Evolutionary conservation across 495 filamentous ascomycete genomes (phyloP), one percentile per base, ranked within the genome.

Genomic region (Platismatia glauca): DNA sequence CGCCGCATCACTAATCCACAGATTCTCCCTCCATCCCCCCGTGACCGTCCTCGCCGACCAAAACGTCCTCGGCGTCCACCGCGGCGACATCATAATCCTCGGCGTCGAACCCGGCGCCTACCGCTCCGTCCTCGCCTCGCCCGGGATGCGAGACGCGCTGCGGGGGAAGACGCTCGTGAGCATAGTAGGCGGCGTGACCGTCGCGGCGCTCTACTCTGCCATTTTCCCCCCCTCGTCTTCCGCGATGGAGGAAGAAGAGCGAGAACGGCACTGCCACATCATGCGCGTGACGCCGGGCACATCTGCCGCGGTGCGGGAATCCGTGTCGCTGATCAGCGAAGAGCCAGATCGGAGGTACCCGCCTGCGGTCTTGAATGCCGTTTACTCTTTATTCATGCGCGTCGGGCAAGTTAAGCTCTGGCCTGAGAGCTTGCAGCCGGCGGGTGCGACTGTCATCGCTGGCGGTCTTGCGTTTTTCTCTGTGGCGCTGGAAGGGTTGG

Each of bases 221-320:
- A 59, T 62, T 29, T 60, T 48, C 50, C 31, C 50, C 29, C 4
- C 2, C 37, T 18, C 65, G 18, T 9, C 53, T 38, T 64, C 63
- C 46, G 65, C 64, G 16, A 8, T n/a, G 1, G 11, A 9, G 16
- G 16, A 37, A 27, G 12, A 13, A 1, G 35, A 55, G 27, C 4
- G 15, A 31, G 31, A 16, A 8, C 13, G 39, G 31, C 39, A 34
- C 8, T 63, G 39, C 35, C 61, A 50, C 29, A 35, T 63, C 31
- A 44, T 68, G 16, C 60, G 68, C 41, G 68, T 63, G 6, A 70
- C 60, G 50, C 66, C 68, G 18, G 65, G 62, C n/a, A 64, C 60
- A 24, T 82, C 81, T 5, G 63, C 66, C 16, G 52, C 59, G 38
- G 66, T 69, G 50, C 55, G 65, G 15, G 59, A 52, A n/a, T 66